These are phyloP conservation scores for Arthrobotrys musiformis DNA, from an alignment of 2,329 filamentous ascomycete species.

Conservation along the genomic window DNA sequence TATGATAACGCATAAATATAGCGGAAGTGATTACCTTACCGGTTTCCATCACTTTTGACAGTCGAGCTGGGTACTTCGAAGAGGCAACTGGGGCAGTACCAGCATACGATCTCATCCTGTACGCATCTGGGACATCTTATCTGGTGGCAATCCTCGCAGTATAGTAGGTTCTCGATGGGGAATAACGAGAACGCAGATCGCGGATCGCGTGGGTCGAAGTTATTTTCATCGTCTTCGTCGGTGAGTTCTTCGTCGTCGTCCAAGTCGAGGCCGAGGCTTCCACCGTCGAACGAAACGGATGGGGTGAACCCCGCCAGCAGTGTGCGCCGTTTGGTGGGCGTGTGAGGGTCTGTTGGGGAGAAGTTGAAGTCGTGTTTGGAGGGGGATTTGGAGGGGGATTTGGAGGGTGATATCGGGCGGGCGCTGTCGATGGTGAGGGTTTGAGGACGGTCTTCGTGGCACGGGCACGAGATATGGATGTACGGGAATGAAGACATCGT, in stretches of 20 bases:
- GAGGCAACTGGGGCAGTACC: constrained; percentile 93
- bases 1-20: background rate
- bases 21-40: constrained; percentile 67
- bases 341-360: constrained; percentile 55
- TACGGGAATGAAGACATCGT: constrained; percentile 67
- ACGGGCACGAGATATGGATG: constrained; percentile 74
- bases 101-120: constrained; percentile 90
- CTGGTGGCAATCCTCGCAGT: constrained; percentile 97
- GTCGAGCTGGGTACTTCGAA: constrained; percentile 96
- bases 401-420: constrained; percentile 60
- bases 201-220: constrained; percentile 85
- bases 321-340: constrained; percentile 57
- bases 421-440: constrained; percentile 48
- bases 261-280: constrained; percentile 34
- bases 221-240: constrained; percentile 76
- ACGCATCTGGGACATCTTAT: constrained; percentile 94
- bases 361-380: constrained; percentile 61
- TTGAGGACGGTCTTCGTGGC: constrained; percentile 66
- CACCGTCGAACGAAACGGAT: constrained; percentile 39
- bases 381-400: constrained; percentile 63
- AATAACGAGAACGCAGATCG: constrained; percentile 92
- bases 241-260: constrained; percentile 63
- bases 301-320: constrained; percentile 49
- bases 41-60: constrained; percentile 90
- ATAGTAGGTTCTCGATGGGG: constrained; percentile 90